These are phyloP conservation scores for Oryza punctata DNA, from an alignment of 176 grass and related monocot species.

Conservation along the genomic window DNA sequence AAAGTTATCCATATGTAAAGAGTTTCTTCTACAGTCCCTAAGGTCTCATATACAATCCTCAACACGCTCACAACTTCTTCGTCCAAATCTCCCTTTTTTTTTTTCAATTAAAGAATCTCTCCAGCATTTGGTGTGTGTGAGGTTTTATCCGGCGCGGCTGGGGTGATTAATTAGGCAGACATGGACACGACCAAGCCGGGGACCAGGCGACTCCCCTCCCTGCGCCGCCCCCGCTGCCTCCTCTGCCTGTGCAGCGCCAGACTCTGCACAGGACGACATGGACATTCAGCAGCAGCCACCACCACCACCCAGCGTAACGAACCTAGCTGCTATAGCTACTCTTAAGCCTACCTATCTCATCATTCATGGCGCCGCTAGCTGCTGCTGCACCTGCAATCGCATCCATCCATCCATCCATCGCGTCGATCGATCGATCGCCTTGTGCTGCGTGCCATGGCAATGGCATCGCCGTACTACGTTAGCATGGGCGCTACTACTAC, in stretches of 20 bases:
- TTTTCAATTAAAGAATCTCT: no score
- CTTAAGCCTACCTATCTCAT: neutral
- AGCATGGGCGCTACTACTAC: neutral
- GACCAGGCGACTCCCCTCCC: constrained; percentile 41
- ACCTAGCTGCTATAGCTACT: constrained; percentile 18
- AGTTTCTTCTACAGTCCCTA: no score
- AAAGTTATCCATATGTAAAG: neutral
- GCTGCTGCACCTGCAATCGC: neutral
- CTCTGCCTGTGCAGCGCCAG: neutral
- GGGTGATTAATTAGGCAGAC: constrained; percentile 25
- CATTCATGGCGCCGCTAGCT: constrained; percentile 27
- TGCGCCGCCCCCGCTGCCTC: neutral
- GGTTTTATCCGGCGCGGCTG: no score
- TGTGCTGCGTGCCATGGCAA: constrained; percentile 39
- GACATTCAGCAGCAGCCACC: constrained; percentile 30
- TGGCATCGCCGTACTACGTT: neutral
- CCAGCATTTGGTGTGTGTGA: no score
- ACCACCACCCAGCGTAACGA: constrained; percentile 39
- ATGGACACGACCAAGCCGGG: constrained; percentile 38
- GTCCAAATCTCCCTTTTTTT: no score
- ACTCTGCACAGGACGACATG: constrained; percentile 21
- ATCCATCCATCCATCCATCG: neutral
- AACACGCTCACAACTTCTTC: no score
- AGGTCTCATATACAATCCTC: no score
- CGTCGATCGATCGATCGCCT: constrained; percentile 5